Evolutionary conservation across 139 green algal species (phyloP).

Genomic region (Nannochloris sp.): DNA sequence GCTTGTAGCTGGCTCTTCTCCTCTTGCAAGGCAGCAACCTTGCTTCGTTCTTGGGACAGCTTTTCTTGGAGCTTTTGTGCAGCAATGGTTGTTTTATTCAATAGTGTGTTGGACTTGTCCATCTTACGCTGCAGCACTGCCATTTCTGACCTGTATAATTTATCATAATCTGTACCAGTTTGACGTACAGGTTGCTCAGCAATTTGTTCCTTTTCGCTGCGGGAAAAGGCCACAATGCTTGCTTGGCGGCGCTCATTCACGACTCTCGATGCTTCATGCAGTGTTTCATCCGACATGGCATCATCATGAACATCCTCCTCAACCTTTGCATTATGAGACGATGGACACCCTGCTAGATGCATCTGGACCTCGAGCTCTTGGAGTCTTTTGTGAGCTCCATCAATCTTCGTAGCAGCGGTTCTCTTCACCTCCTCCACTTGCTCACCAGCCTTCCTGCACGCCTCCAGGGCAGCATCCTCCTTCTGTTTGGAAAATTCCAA

Average conservation of each 20-base stretch:
- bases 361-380: slow-evolving; percentile 1
- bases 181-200: too few relatives aligned
- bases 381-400: neutral
- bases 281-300: neutral
- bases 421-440: slow-evolving; percentile 1
- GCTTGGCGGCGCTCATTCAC: neutral
- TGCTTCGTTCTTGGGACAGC: neutral
- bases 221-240: neutral
- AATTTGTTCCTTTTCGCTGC: too few relatives aligned
- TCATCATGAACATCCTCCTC: neutral
- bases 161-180: neutral
- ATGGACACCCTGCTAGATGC: neutral
- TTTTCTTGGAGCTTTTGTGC: neutral
- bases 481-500: slow-evolving; percentile 1
- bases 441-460: neutral
- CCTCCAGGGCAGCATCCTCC: neutral
- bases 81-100: slow-evolving; percentile 5
- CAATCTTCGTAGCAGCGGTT: neutral
- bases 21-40: slow-evolving; percentile 2
- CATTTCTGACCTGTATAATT: neutral
- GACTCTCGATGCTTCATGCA: neutral
- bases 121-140: neutral
- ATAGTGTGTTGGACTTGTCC: neutral
- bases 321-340: neutral
- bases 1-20: slow-evolving; percentile 10